Evolutionary conservation across 257 asterid genomes (phyloP).

Genomic region (Solanum dulcamara): DNA sequence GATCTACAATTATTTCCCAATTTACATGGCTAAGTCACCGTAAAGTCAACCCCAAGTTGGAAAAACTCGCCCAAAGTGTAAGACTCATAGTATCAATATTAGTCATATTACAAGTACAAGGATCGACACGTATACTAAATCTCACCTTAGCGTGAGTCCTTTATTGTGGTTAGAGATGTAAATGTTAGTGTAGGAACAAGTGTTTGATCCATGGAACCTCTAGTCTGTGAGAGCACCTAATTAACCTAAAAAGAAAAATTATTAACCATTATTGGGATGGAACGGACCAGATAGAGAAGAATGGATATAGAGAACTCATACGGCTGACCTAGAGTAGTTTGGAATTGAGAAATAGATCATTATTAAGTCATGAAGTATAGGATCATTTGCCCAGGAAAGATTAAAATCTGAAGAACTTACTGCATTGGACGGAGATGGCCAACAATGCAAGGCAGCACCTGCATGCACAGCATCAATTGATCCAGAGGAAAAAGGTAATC

Average conservation of each 20-base stretch:
- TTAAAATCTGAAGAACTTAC: slow-evolving; percentile 18
- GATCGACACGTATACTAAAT: background rate
- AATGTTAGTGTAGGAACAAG: background rate
- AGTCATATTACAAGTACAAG: background rate
- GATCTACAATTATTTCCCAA: background rate
- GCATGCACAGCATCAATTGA: slow-evolving; percentile 93
- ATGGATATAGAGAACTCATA: background rate
- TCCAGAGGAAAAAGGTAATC: slow-evolving; percentile 84
- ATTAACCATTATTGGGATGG: background rate
- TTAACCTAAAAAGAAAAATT: background rate
- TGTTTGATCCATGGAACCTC: background rate
- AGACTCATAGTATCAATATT: background rate
- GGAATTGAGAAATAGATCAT: background rate
- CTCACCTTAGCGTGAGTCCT: background rate
- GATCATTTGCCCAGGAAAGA: background rate
- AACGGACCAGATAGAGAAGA: background rate
- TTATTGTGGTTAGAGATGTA: background rate
- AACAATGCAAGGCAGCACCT: slow-evolving; percentile 97
- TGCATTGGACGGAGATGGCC: slow-evolving; percentile 99
- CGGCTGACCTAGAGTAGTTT: background rate
- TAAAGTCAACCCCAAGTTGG: background rate
- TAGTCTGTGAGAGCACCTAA: background rate
- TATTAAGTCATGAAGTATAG: background rate
- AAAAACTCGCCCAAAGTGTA: background rate
- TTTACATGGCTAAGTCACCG: background rate